Evolutionary conservation across 208 protist species (phyloP), one percentile per base, ranked within the genome.

Genomic region (Trypanosomatidae sp.): DNA sequence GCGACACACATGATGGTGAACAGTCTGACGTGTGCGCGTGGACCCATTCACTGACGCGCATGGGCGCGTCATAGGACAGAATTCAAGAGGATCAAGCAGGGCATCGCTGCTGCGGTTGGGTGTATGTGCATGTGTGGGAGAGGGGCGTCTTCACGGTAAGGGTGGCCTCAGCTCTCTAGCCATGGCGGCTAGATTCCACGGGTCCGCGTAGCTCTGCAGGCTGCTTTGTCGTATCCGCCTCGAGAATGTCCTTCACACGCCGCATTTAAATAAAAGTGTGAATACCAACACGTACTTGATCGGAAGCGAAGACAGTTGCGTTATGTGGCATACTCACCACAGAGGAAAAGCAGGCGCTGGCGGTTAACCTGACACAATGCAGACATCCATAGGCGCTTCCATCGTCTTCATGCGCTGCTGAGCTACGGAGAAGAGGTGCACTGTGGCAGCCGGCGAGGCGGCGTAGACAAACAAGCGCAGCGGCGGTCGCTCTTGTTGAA

Each of bases 391-490:
- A 58, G 81, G 65, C 44, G 46, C 72, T 46, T 46, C 66, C 25
- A 76, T 68, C 25, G 46, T 44, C 1, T 49, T 43, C 65, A 75
- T 36, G 5, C 79, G 80, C 58, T 83, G 59, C 22, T 76, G 66
- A 43, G 74, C 76, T 3, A 82, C 70, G 7, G 68, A 6, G 36
- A 83, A 33, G 47, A 71, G 74, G 10, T 67, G 41, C 25, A 74
- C 58, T 19, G 74, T 60, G 30, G 46, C 56, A 2, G 50, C 25
- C 13, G 79, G 53, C 0, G 76, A 73, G 10, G 65, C 22, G 4
- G 72, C 67, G 30, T 66, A 73, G 13, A 88, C 70, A 67, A 90
- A 89, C 2, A 96, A 69, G 28, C 84, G 71, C 22, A 96, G 55
- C 7, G 84, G 84, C 28, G 83, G 56, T 1, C 69, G 69, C 9